phyloP scores from a whole-genome alignment of 2,329 filamentous ascomycete species.

The Aspergillus fischeri region DNA sequence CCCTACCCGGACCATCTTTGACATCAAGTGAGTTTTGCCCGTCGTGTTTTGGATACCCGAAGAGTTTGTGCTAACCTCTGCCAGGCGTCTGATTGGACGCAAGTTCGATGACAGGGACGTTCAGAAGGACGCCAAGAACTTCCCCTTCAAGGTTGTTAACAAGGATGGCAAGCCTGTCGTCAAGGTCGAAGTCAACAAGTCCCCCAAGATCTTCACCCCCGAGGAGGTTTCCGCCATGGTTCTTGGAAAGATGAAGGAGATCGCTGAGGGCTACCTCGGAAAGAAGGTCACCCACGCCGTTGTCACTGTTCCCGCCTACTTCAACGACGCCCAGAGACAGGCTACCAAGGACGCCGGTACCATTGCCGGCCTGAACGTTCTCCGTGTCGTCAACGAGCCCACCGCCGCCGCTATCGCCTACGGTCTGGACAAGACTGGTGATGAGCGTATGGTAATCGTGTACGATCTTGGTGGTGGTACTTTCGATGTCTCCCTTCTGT shows the following conservation, averaged over 20 bases:
- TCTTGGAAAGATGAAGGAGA: slow-evolving; percentile 64
- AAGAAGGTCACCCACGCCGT: slow-evolving; percentile 62
- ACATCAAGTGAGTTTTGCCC: slow-evolving; percentile 67
- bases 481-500: slow-evolving; percentile 90
- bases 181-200: slow-evolving; percentile 59
- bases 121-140: slow-evolving; percentile 94
- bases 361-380: slow-evolving; percentile 90
- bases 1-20: slow-evolving; percentile 71
- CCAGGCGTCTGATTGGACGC: slow-evolving; percentile 76
- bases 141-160: slow-evolving; percentile 90
- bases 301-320: slow-evolving; percentile 94
- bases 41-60: not conserved
- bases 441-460: slow-evolving; percentile 84
- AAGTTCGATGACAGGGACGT: slow-evolving; percentile 82
- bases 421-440: slow-evolving; percentile 80
- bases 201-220: slow-evolving; percentile 60
- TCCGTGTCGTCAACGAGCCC: slow-evolving; percentile 95
- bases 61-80: not conserved
- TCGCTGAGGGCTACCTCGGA: slow-evolving; percentile 59
- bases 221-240: slow-evolving; percentile 67
- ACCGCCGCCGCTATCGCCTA: slow-evolving; percentile 94
- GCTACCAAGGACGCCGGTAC: slow-evolving; percentile 92
- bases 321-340: slow-evolving; percentile 97
- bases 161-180: slow-evolving; percentile 88
- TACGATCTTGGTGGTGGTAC: slow-evolving; percentile 94